These are phyloP conservation scores for Blastocystis hominis DNA, from an alignment of 352 stramenopile genomes.

Conservation along the genomic window DNA sequence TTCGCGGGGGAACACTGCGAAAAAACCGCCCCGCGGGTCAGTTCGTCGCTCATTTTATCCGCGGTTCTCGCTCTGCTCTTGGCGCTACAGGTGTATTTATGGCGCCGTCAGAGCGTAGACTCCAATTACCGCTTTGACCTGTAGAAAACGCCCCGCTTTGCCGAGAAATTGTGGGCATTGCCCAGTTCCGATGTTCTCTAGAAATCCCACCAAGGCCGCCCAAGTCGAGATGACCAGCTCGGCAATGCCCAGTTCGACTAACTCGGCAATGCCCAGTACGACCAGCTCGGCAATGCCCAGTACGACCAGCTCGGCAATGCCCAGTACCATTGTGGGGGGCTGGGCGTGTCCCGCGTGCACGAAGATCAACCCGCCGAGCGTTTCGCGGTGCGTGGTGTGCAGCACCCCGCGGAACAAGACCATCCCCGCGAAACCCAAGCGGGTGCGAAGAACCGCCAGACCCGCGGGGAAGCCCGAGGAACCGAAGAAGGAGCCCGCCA, in stretches of 20 bases:
- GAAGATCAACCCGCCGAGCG: background rate
- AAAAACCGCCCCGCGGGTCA: background rate
- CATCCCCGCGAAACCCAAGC: background rate
- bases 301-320: background rate
- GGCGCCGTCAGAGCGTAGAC: background rate
- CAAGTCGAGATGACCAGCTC: background rate
- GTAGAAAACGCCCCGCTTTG: constrained; percentile 29
- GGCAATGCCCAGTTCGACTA: background rate
- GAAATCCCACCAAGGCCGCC: background rate
- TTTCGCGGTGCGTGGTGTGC: background rate
- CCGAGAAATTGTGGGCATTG: constrained; percentile 3
- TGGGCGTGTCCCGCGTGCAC: constrained; percentile 27
- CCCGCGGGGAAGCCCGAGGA: background rate
- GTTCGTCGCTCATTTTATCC: background rate
- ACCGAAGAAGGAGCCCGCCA: background rate
- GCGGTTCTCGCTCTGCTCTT: background rate
- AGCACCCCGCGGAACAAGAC: background rate
- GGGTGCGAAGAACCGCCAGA: background rate
- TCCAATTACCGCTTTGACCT: background rate
- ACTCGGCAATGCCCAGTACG: background rate
- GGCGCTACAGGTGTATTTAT: background rate
- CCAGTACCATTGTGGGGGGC: background rate
- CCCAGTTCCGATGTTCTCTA: background rate
- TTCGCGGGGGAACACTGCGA: background rate
- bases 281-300: background rate